phyloP scores from a whole-genome alignment of 805 yeast species.

The Grigorovia jiainica region DNA sequence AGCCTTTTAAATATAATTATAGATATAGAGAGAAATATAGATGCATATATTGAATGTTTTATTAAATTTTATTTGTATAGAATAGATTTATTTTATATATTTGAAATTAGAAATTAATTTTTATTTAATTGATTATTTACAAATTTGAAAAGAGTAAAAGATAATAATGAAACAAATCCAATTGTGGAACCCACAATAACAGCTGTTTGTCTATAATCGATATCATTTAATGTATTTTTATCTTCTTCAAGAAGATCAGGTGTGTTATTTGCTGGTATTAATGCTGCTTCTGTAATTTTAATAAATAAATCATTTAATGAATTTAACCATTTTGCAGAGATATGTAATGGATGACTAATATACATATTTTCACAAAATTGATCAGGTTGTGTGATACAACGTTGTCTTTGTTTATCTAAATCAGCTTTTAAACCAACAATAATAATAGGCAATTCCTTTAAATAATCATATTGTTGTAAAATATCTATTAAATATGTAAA shows the following conservation, averaged over 20 bases:
- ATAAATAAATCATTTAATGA: constrained; percentile 77
- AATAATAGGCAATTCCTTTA: constrained; percentile 66
- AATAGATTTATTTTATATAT: background rate
- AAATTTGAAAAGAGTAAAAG: constrained; percentile 54
- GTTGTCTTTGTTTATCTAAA: constrained; percentile 87
- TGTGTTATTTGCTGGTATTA: constrained; percentile 66
- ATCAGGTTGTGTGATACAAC: constrained; percentile 82
- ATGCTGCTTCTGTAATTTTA: constrained; percentile 83
- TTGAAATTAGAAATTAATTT: background rate
- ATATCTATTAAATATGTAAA: constrained; percentile 73
- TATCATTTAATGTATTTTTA: constrained; percentile 33
- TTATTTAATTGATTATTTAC: constrained; percentile 7
- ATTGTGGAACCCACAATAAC: constrained; percentile 62
- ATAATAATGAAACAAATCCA: constrained; percentile 52
- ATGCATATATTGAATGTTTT: background rate
- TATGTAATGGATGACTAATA: constrained; percentile 79
- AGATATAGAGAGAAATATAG: background rate
- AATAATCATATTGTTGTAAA: constrained; percentile 45
- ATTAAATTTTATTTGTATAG: too few species aligned
- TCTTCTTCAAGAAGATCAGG: constrained; percentile 66
- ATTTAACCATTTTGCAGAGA: constrained; percentile 83
- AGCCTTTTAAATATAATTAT: background rate
- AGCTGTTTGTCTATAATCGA: constrained; percentile 39
- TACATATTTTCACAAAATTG: constrained; percentile 58
- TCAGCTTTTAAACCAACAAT: constrained; percentile 94